phyloP scores from a whole-genome alignment of 2,329 filamentous ascomycete species.

The Acrocalymma vagum region DNA sequence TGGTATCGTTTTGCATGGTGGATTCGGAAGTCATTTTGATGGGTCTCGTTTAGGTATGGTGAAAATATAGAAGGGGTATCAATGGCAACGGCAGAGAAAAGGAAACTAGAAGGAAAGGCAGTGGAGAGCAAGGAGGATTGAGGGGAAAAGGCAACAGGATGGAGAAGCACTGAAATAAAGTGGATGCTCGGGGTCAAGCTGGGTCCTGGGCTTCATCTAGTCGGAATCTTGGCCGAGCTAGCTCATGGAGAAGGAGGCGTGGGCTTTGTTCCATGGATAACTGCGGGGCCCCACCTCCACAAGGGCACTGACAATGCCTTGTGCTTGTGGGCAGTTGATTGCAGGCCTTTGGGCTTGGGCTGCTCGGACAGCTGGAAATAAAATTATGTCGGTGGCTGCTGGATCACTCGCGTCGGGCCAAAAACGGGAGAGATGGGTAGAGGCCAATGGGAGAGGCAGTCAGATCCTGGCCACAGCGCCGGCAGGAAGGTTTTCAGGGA shows the following conservation, averaged over 20 bases:
- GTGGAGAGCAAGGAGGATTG: not conserved
- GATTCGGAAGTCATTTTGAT: conserved; percentile 20
- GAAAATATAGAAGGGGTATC: not conserved
- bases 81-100: not conserved
- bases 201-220: conserved; percentile 20
- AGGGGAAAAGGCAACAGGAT: conserved; percentile 1
- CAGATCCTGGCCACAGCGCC: too few species aligned
- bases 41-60: not conserved
- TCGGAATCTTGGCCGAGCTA: conserved; percentile 21
- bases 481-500: too few species aligned
- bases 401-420: too few species aligned
- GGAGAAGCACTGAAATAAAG: conserved; percentile 12
- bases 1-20: conserved; percentile 14
- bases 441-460: too few species aligned
- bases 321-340: too few species aligned
- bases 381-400: too few species aligned
- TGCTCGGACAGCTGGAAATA: too few species aligned
- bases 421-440: too few species aligned
- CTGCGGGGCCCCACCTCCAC: conserved; percentile 39
- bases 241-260: conserved; percentile 19
- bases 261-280: conserved; percentile 19
- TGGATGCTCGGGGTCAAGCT: conserved; percentile 13
- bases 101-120: not conserved
- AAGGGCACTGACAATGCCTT: conserved; percentile 15
- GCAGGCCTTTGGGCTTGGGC: too few species aligned